A percentile compares a stretch with the other conserved stretches of the same genome.
Conservation (phyloP, 2,329 filamentous ascomycete species). For the Microdochium nivale region DNA sequence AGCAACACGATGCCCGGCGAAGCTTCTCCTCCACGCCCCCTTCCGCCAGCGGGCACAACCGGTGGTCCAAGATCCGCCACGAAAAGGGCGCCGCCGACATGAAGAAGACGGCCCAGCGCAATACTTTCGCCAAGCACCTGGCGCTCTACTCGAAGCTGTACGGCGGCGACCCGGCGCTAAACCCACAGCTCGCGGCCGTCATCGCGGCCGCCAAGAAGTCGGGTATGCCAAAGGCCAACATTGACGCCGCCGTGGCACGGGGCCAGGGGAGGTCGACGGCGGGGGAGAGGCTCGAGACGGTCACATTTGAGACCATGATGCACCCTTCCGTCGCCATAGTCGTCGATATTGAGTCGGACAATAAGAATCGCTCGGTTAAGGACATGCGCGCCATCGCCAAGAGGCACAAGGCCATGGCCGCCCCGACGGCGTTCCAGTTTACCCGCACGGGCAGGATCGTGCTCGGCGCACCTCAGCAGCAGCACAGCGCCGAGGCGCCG, state of each 20-base stretch:
- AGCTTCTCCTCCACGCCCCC: slow-evolving; percentile 35
- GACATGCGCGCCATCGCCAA: slow-evolving; percentile 68
- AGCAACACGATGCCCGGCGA: slow-evolving; percentile 16
- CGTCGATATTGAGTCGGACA: slow-evolving; percentile 80
- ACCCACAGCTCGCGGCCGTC: slow-evolving; percentile 65
- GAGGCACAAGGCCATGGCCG: slow-evolving; percentile 57
- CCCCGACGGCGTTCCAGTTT: slow-evolving; percentile 78
- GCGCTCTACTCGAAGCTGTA: slow-evolving; percentile 68
- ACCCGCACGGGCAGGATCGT: slow-evolving; percentile 67
- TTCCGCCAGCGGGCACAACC: slow-evolving; percentile 66
- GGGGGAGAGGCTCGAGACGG: slow-evolving; percentile 66
- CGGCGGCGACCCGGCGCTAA: slow-evolving; percentile 64
- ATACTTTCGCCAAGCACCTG: slow-evolving; percentile 62
- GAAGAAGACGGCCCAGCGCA: slow-evolving; percentile 66
- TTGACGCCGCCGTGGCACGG: slow-evolving; percentile 78
- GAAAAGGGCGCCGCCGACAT: slow-evolving; percentile 83
- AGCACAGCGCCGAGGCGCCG: no score
- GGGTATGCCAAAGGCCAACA: slow-evolving; percentile 73
- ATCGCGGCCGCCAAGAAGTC: slow-evolving; percentile 75
- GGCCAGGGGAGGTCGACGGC: slow-evolving; percentile 75
- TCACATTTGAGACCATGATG: slow-evolving; percentile 74
- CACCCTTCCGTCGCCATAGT: slow-evolving; percentile 63
- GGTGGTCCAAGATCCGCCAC: slow-evolving; percentile 95
- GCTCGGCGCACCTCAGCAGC: slow-evolving; percentile 43
- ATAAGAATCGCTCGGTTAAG: slow-evolving; percentile 62